Evolutionary conservation across 306 rosid genomes (phyloP).

Genomic region (Cucumis hystrix): DNA sequence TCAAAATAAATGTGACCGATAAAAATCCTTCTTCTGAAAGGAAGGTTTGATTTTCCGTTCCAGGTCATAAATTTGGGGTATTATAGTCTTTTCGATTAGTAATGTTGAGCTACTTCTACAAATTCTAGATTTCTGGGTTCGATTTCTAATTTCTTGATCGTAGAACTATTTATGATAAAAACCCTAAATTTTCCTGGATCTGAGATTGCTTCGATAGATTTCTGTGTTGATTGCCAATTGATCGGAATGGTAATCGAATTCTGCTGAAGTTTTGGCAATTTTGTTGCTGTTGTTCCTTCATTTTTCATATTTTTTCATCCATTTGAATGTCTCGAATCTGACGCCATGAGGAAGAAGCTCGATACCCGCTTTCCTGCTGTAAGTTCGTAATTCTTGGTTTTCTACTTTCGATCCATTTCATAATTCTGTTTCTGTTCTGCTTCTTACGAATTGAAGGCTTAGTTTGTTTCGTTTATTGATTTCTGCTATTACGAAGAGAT

Average conservation of each 20-base stretch:
- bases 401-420: background rate
- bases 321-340: slow-evolving; percentile 22
- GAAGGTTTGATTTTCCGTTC: background rate
- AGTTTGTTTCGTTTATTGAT: background rate
- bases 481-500: slow-evolving; percentile 2
- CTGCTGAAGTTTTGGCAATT: slow-evolving; percentile 16
- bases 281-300: slow-evolving; percentile 8
- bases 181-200: slow-evolving; percentile 29
- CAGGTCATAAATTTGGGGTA: slow-evolving; percentile 1
- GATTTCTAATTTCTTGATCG: slow-evolving; percentile 2
- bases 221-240: slow-evolving; percentile 13
- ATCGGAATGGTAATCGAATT: slow-evolving; percentile 18
- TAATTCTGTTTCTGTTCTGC: slow-evolving; percentile 9
- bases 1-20: background rate
- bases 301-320: slow-evolving; percentile 3
- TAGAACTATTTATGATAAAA: slow-evolving; percentile 8
- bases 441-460: background rate
- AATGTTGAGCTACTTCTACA: background rate
- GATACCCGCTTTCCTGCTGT: slow-evolving; percentile 97
- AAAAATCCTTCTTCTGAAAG: background rate
- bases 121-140: background rate
- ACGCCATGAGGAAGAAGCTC: slow-evolving; percentile 89
- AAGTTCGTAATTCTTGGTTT: slow-evolving; percentile 17
- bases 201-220: slow-evolving; percentile 32
- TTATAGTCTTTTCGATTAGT: background rate